phyloP scores from a whole-genome alignment of 495 filamentous ascomycete genomes.

The Daldinia caldariorum region DNA sequence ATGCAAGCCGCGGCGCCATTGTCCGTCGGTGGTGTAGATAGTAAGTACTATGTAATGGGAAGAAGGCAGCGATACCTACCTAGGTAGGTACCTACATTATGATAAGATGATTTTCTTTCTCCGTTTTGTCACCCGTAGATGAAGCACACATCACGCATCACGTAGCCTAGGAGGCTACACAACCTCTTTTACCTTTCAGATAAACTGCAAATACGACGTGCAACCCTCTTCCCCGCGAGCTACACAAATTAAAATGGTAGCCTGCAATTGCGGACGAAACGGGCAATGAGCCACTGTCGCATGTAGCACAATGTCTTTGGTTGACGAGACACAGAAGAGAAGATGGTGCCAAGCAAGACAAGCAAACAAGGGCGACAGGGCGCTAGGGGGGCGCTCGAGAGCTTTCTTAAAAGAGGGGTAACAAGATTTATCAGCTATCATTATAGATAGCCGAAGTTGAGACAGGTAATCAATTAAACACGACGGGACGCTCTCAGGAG shows the following conservation, averaged over 20 bases:
- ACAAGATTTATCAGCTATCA: conserved; percentile 42
- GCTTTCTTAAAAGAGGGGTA: conserved; percentile 37
- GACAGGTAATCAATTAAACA: conserved; percentile 38
- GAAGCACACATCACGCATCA: conserved; percentile 27
- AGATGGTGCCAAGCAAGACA: conserved; percentile 31
- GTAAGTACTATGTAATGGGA: no score
- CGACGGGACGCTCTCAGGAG: conserved; percentile 3
- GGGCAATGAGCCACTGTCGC: conserved; percentile 34
- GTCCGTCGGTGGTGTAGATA: conserved; percentile 17
- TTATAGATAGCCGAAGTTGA: conserved; percentile 40
- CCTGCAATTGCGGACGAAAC: conserved; percentile 40
- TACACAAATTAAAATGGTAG: conserved; percentile 38
- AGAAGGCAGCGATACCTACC: conserved; percentile 9
- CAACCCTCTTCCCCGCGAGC: conserved; percentile 31
- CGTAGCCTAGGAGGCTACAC: conserved; percentile 35
- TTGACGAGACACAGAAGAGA: conserved; percentile 11
- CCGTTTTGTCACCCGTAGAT: conserved; percentile 12
- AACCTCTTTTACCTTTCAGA: conserved; percentile 26
- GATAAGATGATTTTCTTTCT: conserved; percentile 8
- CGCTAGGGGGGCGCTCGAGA: not conserved
- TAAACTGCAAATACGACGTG: conserved; percentile 38
- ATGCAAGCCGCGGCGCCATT: conserved; percentile 28
- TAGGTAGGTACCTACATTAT: no score
- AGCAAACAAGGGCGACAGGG: conserved; percentile 16
- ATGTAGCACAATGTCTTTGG: conserved; percentile 8